Conservation (phyloP, 495 filamentous ascomycete species). For the Podospora conica region DNA sequence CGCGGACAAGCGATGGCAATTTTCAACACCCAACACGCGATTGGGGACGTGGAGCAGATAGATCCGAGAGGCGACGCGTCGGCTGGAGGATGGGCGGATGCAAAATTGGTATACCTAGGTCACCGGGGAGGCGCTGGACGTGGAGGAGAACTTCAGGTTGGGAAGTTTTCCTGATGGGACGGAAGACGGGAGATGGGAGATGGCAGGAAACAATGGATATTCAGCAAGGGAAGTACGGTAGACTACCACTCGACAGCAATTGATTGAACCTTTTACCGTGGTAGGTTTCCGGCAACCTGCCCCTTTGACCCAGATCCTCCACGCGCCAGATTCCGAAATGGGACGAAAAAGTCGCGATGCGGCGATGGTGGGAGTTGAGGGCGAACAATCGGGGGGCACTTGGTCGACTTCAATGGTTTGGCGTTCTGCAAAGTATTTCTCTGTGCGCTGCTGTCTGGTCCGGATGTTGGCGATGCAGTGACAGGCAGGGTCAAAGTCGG, state of each 20-base stretch:
- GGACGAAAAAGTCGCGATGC: not conserved
- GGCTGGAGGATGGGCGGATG: not conserved
- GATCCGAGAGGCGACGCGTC: not conserved
- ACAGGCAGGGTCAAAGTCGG: not conserved
- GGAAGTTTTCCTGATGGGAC: not conserved
- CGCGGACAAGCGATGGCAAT: not conserved
- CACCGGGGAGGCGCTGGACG: not conserved
- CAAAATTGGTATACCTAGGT: not conserved
- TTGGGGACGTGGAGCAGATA: not conserved
- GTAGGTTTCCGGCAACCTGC: conserved; percentile 1
- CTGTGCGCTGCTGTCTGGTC: too few relatives aligned
- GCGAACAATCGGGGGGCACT: not conserved
- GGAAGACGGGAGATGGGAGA: not conserved
- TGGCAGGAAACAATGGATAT: conserved; percentile 8
- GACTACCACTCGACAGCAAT: conserved; percentile 11
- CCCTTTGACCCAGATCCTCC: conserved; percentile 2
- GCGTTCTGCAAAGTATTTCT: too few relatives aligned
- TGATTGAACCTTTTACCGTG: not conserved
- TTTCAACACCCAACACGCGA: not conserved
- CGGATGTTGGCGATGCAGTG: not conserved
- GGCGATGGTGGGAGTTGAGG: not conserved
- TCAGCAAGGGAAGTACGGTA: conserved; percentile 6
- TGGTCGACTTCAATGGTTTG: too few relatives aligned
- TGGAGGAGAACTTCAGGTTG: not conserved
- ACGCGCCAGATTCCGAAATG: not conserved